Conservation (phyloP, 2,329 filamentous ascomycete genomes). For the Alternaria gaisen region DNA sequence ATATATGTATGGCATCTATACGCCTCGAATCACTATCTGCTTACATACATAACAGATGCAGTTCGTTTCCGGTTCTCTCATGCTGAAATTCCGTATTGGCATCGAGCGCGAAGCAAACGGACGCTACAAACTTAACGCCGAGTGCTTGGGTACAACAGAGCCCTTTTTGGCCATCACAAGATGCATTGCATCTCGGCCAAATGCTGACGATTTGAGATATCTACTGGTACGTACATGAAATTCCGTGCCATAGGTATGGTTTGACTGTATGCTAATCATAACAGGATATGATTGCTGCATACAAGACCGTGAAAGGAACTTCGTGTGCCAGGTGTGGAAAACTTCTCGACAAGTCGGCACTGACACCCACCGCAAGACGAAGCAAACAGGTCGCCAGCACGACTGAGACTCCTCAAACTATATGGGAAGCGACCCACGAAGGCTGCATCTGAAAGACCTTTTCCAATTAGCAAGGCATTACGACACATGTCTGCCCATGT, state of each 20-base stretch:
- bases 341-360: constrained; percentile 36
- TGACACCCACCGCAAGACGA: constrained; percentile 45
- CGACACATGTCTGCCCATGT: constrained; percentile 1
- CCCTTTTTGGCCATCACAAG: constrained; percentile 43
- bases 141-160: constrained; percentile 42
- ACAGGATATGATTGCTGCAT: constrained; percentile 53
- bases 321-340: constrained; percentile 47
- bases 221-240: constrained; percentile 42
- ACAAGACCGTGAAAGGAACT: constrained; percentile 42
- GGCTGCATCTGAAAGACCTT: constrained; percentile 24
- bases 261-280: constrained; percentile 20
- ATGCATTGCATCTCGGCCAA: constrained; percentile 46
- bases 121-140: constrained; percentile 36
- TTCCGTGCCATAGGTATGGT: neutral
- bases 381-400: constrained; percentile 30
- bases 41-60: constrained; percentile 28
- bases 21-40: neutral
- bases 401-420: constrained; percentile 28
- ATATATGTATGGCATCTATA: constrained; percentile 32
- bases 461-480: neutral
- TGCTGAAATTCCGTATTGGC: constrained; percentile 39
- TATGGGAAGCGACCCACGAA: constrained; percentile 52
- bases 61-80: constrained; percentile 36
- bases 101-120: constrained; percentile 40
- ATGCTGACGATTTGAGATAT: constrained; percentile 41